These are phyloP conservation scores for Silene noctiflora DNA, from an alignment of 179 eudicot genomes.

Conservation along the genomic window DNA sequence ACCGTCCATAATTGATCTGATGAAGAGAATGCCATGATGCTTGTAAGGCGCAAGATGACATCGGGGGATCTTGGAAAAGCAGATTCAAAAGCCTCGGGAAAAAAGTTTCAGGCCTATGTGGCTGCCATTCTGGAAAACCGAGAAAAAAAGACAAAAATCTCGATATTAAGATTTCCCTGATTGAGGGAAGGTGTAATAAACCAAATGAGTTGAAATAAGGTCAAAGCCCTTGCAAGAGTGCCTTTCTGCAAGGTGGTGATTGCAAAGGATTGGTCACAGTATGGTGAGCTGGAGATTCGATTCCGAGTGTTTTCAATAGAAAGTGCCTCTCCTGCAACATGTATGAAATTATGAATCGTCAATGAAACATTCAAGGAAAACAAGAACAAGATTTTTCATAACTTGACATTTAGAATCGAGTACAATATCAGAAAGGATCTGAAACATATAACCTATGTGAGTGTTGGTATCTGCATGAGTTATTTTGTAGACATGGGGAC, in stretches of 20 bases:
- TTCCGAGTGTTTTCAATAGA: constrained; percentile 74
- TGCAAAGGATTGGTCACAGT: constrained; percentile 44
- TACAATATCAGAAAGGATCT: neutral
- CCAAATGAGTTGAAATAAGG: constrained; percentile 7
- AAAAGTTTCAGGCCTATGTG: constrained; percentile 52
- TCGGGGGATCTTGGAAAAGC: constrained; percentile 37
- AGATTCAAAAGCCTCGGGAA: constrained; percentile 60
- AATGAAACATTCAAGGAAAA: too few relatives aligned
- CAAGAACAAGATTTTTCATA: neutral
- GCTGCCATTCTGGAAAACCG: constrained; percentile 47
- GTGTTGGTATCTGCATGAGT: too few relatives aligned
- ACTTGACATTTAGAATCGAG: neutral
- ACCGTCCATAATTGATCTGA: too few relatives aligned
- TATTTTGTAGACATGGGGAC: too few relatives aligned
- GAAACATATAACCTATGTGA: neutral
- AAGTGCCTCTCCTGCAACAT: constrained; percentile 78
- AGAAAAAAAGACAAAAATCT: constrained; percentile 24
- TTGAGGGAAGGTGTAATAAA: constrained; percentile 19
- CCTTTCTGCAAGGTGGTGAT: constrained; percentile 82
- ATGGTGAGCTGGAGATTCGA: constrained; percentile 55
- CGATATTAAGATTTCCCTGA: constrained; percentile 26
- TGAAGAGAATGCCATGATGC: too few relatives aligned
- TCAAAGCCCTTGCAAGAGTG: constrained; percentile 84
- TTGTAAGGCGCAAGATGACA: constrained; percentile 35
- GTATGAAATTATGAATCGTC: constrained; percentile 6